phyloP scores from a whole-genome alignment of 2,329 filamentous ascomycete species.

The Xylogone sp. region DNA sequence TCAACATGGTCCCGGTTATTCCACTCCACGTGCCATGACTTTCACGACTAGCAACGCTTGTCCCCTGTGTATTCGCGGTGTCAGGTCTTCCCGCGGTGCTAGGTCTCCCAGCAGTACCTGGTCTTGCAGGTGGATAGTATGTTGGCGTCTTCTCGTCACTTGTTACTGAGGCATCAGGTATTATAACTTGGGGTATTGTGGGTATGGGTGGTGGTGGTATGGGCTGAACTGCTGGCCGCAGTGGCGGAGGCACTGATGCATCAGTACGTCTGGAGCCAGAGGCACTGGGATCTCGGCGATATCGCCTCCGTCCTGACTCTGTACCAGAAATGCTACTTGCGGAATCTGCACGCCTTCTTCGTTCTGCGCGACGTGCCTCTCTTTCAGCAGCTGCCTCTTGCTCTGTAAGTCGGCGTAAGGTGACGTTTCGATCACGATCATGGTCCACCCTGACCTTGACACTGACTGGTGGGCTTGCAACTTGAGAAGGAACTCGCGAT shows the following conservation, averaged over 20 bases:
- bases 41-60: conserved; percentile 21
- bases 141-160: conserved; percentile 56
- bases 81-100: conserved; percentile 18
- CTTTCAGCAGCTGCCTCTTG: conserved; percentile 48
- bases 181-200: background rate
- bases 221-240: conserved; percentile 31
- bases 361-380: conserved; percentile 25
- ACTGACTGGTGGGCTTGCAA: conserved; percentile 46
- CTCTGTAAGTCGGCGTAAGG: conserved; percentile 56
- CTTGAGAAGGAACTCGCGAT: conserved; percentile 8
- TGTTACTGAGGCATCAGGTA: conserved; percentile 49
- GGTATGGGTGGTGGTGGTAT: conserved; percentile 46
- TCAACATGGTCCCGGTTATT: conserved; percentile 20
- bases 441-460: conserved; percentile 59
- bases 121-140: no score
- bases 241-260: conserved; percentile 1
- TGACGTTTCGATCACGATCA: conserved; percentile 58
- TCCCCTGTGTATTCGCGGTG: conserved; percentile 5
- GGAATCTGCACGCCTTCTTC: conserved; percentile 44
- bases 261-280: conserved; percentile 30
- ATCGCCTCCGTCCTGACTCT: conserved; percentile 47
- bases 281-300: conserved; percentile 50
- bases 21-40: conserved; percentile 29
- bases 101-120: conserved; percentile 31
- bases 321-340: conserved; percentile 53